Percentiles rank a stretch among this genome's conserved stretches.
These are phyloP conservation scores for Sclerotinia sclerotiorum DNA, from an alignment of 2,329 filamentous ascomycete species.

Conservation along the genomic window DNA sequence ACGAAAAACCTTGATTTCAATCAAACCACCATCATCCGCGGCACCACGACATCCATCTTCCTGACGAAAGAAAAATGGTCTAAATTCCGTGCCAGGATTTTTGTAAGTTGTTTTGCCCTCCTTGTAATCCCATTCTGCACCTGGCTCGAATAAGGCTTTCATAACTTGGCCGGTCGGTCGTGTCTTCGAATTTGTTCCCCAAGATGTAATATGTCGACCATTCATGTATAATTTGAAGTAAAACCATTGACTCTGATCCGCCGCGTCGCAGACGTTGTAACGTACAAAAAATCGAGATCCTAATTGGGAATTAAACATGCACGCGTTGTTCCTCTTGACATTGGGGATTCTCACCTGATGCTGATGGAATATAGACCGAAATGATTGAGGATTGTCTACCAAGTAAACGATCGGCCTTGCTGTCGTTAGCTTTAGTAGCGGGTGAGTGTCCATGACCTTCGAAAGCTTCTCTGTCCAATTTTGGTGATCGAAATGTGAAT, in stretches of 20 bases:
- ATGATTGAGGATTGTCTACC: slow-evolving; percentile 43
- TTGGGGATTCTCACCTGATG: slow-evolving; percentile 46
- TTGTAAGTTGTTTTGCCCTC: slow-evolving; percentile 42
- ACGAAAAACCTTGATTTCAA: slow-evolving; percentile 55
- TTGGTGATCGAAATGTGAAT: slow-evolving; percentile 40
- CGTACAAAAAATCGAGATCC: slow-evolving; percentile 54
- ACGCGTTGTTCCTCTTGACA: not conserved
- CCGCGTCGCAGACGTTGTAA: slow-evolving; percentile 45
- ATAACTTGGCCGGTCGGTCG: slow-evolving; percentile 45
- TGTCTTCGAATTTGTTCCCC: slow-evolving; percentile 49
- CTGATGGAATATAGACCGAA: slow-evolving; percentile 58
- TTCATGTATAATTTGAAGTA: slow-evolving; percentile 59
- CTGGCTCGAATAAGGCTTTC: slow-evolving; percentile 52
- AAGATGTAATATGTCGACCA: slow-evolving; percentile 52
- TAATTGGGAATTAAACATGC: slow-evolving; percentile 34
- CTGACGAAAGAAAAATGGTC: slow-evolving; percentile 52
- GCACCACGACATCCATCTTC: slow-evolving; percentile 39
- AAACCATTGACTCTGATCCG: slow-evolving; percentile 44
- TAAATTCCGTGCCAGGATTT: slow-evolving; percentile 48
- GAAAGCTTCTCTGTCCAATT: not conserved
- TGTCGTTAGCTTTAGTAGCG: slow-evolving; percentile 29
- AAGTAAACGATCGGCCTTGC: slow-evolving; percentile 39
- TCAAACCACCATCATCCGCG: slow-evolving; percentile 55
- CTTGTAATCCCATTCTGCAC: slow-evolving; percentile 45
- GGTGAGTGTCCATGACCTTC: slow-evolving; percentile 10